Percentiles rank a stretch among this genome's conserved stretches.
phyloP scores from a whole-genome alignment of 208 protist species.

The Leishmania turanica region DNA sequence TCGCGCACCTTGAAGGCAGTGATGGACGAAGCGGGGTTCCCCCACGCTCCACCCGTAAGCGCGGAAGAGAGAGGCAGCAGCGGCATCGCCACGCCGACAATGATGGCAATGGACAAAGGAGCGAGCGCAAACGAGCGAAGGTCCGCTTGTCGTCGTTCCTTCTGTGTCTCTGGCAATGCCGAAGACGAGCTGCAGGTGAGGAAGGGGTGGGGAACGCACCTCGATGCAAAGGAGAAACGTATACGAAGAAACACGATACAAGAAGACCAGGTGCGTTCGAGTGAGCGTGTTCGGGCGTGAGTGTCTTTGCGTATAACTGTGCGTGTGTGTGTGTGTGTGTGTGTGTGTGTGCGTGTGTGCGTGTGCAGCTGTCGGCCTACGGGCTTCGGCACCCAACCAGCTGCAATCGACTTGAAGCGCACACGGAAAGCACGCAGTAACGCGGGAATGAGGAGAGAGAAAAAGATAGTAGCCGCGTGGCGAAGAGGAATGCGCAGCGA shows the following conservation, averaged over 20 bases:
- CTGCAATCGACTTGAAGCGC: neutral
- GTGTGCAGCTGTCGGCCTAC: neutral
- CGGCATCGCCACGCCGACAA: neutral
- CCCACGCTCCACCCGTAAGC: neutral
- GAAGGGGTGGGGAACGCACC: too few relatives aligned
- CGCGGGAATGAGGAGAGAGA: neutral
- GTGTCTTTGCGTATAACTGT: neutral
- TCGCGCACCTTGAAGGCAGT: conserved; percentile 31
- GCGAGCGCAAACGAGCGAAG: neutral
- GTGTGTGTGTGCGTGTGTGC: neutral
- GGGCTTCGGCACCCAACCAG: too few relatives aligned
- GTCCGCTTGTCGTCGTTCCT: neutral
- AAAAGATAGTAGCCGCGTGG: neutral
- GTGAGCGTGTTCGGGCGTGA: neutral
- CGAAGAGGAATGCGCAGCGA: neutral
- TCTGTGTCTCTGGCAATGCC: neutral
- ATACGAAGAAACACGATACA: too few relatives aligned
- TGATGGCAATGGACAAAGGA: neutral
- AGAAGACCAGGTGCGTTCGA: neutral
- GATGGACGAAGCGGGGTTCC: conserved; percentile 4
- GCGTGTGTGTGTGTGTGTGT: neutral
- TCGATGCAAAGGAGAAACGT: too few relatives aligned
- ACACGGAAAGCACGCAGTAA: neutral
- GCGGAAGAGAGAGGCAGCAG: neutral
- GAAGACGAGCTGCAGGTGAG: too few relatives aligned